Evolutionary conservation across 2,329 filamentous ascomycete species (phyloP).

Genomic region (Trichoderma cornu-damae): DNA sequence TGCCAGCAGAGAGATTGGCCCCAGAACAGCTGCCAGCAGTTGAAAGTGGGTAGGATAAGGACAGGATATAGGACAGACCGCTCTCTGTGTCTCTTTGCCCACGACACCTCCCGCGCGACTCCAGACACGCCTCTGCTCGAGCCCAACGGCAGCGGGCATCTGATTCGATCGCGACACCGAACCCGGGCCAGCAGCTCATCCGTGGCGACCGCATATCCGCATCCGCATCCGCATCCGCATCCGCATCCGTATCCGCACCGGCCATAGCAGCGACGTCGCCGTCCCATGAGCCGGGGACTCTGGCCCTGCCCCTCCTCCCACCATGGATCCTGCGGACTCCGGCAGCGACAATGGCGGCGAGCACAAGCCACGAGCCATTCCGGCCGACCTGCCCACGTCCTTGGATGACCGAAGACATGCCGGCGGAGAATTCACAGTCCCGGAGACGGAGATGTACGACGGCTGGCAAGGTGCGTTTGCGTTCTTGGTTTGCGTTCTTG

Average conservation of each 20-base stretch:
- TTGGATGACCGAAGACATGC: slow-evolving; percentile 78
- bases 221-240: too few species aligned
- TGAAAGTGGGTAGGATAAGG: slow-evolving; percentile 18
- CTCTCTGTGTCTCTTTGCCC: slow-evolving; percentile 17
- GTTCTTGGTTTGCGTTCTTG: too few species aligned
- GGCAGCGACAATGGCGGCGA: slow-evolving; percentile 36
- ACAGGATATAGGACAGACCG: too few species aligned
- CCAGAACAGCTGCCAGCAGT: neutral
- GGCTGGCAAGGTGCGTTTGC: slow-evolving; percentile 79
- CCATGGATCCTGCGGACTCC: slow-evolving; percentile 56
- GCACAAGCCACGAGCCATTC: slow-evolving; percentile 53
- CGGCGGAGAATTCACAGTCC: slow-evolving; percentile 56
- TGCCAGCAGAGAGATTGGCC: neutral
- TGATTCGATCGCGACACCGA: neutral
- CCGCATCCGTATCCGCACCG: too few species aligned
- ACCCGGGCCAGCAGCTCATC: neutral
- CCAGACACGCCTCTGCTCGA: neutral
- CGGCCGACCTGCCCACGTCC: slow-evolving; percentile 81
- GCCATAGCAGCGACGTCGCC: neutral
- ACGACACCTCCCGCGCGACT: slow-evolving; percentile 12
- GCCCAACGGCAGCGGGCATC: neutral
- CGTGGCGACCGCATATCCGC: neutral
- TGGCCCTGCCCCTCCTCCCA: slow-evolving; percentile 37
- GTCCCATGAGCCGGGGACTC: slow-evolving; percentile 33
- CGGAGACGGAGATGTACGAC: slow-evolving; percentile 96